Conservation (phyloP, 768 basidiomycete genomes). For the Boletus barrowsii region DNA sequence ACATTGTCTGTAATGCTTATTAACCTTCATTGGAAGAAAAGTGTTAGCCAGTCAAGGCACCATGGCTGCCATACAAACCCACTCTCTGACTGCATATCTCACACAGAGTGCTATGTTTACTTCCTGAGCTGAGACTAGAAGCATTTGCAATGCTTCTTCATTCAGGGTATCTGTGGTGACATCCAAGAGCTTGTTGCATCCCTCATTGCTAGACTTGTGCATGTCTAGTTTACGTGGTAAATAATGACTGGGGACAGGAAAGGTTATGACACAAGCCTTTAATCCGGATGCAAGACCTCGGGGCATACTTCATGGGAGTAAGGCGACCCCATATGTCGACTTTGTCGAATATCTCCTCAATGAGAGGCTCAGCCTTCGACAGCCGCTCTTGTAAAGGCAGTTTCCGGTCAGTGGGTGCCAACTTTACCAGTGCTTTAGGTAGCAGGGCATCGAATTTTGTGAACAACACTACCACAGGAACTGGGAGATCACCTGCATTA, state of each 20-base stretch:
- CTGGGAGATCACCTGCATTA: background rate
- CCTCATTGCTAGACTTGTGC: background rate
- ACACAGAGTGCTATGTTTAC: slow-evolving; percentile 3
- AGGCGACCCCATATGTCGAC: background rate
- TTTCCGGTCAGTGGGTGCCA: background rate
- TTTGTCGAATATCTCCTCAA: background rate
- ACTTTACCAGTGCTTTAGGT: background rate
- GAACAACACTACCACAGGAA: slow-evolving; percentile 3
- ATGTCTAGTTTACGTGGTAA: background rate
- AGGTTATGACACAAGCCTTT: background rate
- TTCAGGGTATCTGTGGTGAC: background rate
- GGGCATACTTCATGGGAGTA: background rate
- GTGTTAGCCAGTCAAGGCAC: too few relatives aligned
- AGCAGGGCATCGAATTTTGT: slow-evolving; percentile 5
- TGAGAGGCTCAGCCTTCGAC: background rate
- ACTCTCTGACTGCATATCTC: background rate
- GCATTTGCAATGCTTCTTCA: background rate
- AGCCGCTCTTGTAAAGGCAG: background rate
- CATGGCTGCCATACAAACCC: background rate
- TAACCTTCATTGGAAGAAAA: background rate
- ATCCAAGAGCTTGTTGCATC: background rate
- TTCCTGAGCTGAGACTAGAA: slow-evolving; percentile 3
- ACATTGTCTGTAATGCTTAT: background rate
- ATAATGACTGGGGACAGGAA: too few relatives aligned
- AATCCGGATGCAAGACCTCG: background rate